phyloP scores from a whole-genome alignment of 78 protist genomes.

The Emiliania huxleyi region DNA sequence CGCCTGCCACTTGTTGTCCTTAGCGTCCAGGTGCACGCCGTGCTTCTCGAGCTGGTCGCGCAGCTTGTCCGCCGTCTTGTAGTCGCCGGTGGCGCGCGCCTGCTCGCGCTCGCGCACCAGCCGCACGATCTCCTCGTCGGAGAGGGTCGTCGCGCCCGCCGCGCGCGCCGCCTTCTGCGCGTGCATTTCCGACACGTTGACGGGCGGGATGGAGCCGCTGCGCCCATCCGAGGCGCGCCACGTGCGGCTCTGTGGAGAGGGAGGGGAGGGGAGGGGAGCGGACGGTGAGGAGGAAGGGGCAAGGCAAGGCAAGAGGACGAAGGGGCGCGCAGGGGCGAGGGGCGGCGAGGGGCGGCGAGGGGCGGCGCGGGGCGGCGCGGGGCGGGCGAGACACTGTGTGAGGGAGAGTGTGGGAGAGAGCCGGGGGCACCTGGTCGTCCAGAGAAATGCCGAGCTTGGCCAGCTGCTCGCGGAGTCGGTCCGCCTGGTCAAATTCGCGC shows the following conservation, averaged over 20 bases:
- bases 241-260: too few relatives aligned
- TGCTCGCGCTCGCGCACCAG: conserved; percentile 2
- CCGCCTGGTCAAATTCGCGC: background rate
- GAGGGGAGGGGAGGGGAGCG: too few relatives aligned
- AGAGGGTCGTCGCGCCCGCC: background rate
- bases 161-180: background rate
- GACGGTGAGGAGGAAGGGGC: too few relatives aligned
- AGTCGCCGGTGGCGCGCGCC: background rate
- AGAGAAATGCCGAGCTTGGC: background rate
- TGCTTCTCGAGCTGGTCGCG: conserved; percentile 9
- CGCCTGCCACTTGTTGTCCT: conserved; percentile 11
- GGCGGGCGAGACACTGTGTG: too few relatives aligned
- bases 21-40: background rate
- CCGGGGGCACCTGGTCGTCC: background rate
- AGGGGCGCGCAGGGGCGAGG: too few relatives aligned
- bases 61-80: background rate
- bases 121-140: background rate
- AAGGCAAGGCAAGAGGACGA: too few relatives aligned
- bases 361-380: too few relatives aligned
- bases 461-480: background rate
- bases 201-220: background rate
- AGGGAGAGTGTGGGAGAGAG: too few relatives aligned
- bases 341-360: too few relatives aligned
- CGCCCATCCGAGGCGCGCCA: background rate
- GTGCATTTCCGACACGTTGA: background rate